These are phyloP conservation scores for Zarea fungicola DNA, from an alignment of 2,329 filamentous ascomycete genomes.

Conservation along the genomic window DNA sequence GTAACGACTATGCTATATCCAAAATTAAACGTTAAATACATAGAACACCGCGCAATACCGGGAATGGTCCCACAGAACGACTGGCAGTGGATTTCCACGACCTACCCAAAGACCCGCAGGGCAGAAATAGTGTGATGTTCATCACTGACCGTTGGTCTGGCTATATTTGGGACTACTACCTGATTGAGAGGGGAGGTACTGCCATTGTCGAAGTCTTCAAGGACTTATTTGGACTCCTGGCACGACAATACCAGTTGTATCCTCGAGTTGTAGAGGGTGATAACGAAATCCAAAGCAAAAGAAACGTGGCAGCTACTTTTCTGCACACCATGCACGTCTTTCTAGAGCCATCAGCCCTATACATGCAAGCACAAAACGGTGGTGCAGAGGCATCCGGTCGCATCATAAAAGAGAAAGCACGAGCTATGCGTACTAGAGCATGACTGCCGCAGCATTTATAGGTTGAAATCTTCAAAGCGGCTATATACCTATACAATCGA, in stretches of 20 bases:
- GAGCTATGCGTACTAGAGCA: conserved; percentile 1
- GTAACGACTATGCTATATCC: not conserved
- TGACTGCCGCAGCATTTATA: not conserved
- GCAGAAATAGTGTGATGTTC: not conserved
- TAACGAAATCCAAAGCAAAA: not conserved
- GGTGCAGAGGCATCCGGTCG: conserved; percentile 1
- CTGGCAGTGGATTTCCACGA: not conserved
- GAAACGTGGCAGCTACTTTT: not conserved
- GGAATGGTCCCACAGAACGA: too few species aligned
- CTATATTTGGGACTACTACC: not conserved
- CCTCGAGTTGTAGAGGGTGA: not conserved
- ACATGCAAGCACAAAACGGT: conserved; percentile 5
- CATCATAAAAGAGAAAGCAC: not conserved
- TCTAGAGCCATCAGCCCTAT: not conserved
- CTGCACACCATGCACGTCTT: not conserved
- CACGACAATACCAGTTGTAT: not conserved
- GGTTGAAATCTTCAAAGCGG: not conserved
- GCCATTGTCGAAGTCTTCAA: not conserved
- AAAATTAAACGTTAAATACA: not conserved
- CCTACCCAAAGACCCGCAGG: not conserved
- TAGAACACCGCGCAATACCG: not conserved
- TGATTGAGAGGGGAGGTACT: not conserved
- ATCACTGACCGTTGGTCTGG: not conserved
- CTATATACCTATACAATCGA: conserved; percentile 1
- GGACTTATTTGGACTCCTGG: not conserved